Evolutionary conservation across 192 early-diverging fungal genomes (phyloP), one percentile per base, ranked within the genome.

Genomic region (Podila clonocystis): DNA sequence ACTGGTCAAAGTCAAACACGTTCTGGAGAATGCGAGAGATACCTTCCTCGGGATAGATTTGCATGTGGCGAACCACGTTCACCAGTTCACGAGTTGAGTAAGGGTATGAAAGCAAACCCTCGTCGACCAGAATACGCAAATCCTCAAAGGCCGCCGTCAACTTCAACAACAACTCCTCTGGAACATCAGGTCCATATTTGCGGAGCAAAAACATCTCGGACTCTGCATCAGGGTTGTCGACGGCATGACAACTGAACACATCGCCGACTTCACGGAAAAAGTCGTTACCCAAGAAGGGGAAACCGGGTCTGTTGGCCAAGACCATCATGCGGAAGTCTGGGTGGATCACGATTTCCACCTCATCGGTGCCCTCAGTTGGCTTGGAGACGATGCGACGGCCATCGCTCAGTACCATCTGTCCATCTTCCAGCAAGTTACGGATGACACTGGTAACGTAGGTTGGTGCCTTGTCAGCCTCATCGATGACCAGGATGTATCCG

Each of bases 401-500:
- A 82, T 95, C 94, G 11, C 87, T 86, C 55, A 95, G 78, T 5
- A 89, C 87, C 94, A 95, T 95, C 50, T 95, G 91, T 29, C 94
- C 93, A 68, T 91, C 89, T 72, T 95, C 94, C 5, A 91, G 78
- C 62, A 95, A 85, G 64, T 87, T 89, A 68, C 93, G 92, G 7
- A 95, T 84, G 12, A 93, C 87, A 26, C 92, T 89, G 15, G 94
- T 93, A 20, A 95, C 92, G 74, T 92, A 90, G 3, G 92, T 91
- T 3, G 94, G 94, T 2, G 94, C 94, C 66, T 95, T 95, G 72
- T 95, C 94, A 7, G 94, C 94, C 72, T 95, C 94, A 79, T 95
- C 94, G 17, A 95, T 90, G 15, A 95, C 89, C 22, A 95, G 73
- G 36, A 95, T 88, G 20, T 90, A 86, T 20, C 92, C 89, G 72